Conservation (phyloP, 768 basidiomycete species). For the Macrocybe gigantea region DNA sequence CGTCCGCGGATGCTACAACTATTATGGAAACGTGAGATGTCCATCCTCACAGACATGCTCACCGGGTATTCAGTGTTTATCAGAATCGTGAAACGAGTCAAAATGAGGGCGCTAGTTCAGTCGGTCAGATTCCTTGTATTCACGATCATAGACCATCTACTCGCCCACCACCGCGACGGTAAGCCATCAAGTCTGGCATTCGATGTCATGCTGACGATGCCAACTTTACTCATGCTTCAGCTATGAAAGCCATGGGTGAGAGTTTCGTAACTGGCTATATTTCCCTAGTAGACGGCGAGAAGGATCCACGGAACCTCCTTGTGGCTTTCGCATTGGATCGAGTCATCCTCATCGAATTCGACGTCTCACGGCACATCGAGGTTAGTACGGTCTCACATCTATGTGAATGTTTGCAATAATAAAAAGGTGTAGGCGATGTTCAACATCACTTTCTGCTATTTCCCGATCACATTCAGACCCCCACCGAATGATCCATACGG, state of each 20-base stretch:
- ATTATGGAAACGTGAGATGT: slow-evolving; percentile 52
- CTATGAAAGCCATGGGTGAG: slow-evolving; percentile 64
- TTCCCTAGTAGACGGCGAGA: slow-evolving; percentile 86
- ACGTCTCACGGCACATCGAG: slow-evolving; percentile 69
- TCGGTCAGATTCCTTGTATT: slow-evolving; percentile 79
- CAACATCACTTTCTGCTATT: slow-evolving; percentile 96
- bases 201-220: not conserved
- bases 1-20: slow-evolving; percentile 55
- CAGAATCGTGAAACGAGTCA: slow-evolving; percentile 75
- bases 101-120: slow-evolving; percentile 79
- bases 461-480: slow-evolving; percentile 94
- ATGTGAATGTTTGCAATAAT: not conserved
- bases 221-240: slow-evolving; percentile 25
- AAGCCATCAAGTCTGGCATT: slow-evolving; percentile 8
- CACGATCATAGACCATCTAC: slow-evolving; percentile 69
- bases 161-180: slow-evolving; percentile 70
- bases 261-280: slow-evolving; percentile 76
- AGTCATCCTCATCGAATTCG: slow-evolving; percentile 86
- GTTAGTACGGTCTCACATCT: slow-evolving; percentile 33
- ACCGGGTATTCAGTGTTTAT: not conserved
- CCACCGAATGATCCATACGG: slow-evolving; percentile 93
- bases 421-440: slow-evolving; percentile 68
- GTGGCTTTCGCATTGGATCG: slow-evolving; percentile 83
- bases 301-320: slow-evolving; percentile 92
- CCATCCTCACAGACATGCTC: too few species aligned